Evolutionary conservation across 2,329 filamentous ascomycete species (phyloP), one percentile per base, ranked within the genome.

Genomic region (Aspergillus brasiliensis): DNA sequence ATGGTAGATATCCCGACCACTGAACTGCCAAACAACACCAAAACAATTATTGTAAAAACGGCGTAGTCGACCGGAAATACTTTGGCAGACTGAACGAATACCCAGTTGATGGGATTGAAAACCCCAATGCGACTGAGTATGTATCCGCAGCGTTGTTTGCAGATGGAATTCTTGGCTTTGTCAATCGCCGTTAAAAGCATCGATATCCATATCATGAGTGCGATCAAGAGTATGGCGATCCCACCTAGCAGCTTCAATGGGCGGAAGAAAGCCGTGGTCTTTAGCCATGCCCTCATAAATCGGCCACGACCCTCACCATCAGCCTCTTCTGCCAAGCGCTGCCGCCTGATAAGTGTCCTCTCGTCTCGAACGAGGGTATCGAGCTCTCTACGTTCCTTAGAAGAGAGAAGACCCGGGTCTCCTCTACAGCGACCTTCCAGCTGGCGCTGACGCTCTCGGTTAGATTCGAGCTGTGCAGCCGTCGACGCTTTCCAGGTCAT

Each of bases 121-220:
- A 98, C 88, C 74, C 96, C 92, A 75, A 96, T 90, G 71, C 88
- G 83, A 46, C 88, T 92, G 4, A 99, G 84, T 52, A 98, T 91
- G 77, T 97, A 99, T 63, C 95, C 95, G 73, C 95, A 99, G 68
- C 87, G 88, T 60, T 88, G 82, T 75, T 95, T 94, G 84, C 95
- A 99, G 63, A 96, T 81, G 3, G 93, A 97, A 80, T 98, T 97
- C 76, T 90, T 93, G 37, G 92, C 91, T 80, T 98, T 98, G 84
- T 99, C 95, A 71, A 98, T 92, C 66, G 88, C 90, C 0, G 94
- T 98, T 73, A 98, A 90, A 67, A 98, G 84, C 92, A 99, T 98
- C 11, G 91, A 96, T 8, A 89, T 84, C 84, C 92, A 96, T 66
- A 96, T 84, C 44, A 96, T 67, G 13, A 97, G 77, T 0, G 91